Percentiles rank a stretch among this genome's conserved stretches.
phyloP scores from a whole-genome alignment of 1,284 basidiomycete genomes.

The Boletus subluridellus region DNA sequence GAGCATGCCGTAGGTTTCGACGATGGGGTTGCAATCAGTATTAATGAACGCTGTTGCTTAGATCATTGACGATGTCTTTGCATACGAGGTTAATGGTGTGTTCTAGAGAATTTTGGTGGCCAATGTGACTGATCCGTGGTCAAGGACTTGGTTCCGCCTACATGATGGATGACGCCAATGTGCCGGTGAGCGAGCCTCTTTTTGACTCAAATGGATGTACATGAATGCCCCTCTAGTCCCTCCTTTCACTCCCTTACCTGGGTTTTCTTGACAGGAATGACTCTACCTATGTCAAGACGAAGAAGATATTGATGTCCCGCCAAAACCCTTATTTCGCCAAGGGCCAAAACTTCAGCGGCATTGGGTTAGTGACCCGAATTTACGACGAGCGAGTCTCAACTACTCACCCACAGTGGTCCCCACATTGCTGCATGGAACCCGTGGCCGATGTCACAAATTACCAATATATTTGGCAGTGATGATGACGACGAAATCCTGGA shows the following conservation, averaged over 20 bases:
- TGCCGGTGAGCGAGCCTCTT: conserved; percentile 52
- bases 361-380: conserved; percentile 50
- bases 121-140: not conserved
- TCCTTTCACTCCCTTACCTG: conserved; percentile 73
- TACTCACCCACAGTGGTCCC: conserved; percentile 52
- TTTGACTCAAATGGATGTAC: not conserved
- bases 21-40: not conserved
- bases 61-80: conserved; percentile 64
- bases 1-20: conserved; percentile 48
- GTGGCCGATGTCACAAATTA: conserved; percentile 80
- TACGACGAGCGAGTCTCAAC: not conserved
- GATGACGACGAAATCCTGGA: conserved; percentile 64
- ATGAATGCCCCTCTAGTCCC: conserved; percentile 45
- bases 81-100: conserved; percentile 72
- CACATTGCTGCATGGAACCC: conserved; percentile 71
- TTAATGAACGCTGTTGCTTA: conserved; percentile 24
- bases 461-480: conserved; percentile 69
- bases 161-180: conserved; percentile 80
- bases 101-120: not conserved
- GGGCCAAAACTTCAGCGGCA: conserved; percentile 62
- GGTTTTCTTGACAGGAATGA: conserved; percentile 64
- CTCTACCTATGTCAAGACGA: conserved; percentile 58
- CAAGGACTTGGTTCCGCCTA: conserved; percentile 63
- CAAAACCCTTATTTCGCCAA: conserved; percentile 67
- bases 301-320: conserved; percentile 56